Conservation (phyloP, 768 basidiomycete species). For the Crassisporium funariophilum region DNA sequence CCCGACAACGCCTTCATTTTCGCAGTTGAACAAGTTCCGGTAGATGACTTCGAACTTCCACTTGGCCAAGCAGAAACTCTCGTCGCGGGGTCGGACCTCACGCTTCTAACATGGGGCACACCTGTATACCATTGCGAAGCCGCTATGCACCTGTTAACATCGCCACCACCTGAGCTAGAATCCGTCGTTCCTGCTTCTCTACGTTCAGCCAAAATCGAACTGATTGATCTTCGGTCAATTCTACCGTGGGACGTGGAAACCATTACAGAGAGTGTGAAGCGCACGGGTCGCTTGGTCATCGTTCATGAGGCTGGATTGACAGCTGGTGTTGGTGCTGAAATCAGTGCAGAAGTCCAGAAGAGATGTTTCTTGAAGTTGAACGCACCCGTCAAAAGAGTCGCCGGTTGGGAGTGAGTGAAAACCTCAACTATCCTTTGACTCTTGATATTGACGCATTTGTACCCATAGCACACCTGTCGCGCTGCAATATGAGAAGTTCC, state of each 20-base stretch:
- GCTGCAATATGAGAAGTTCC: constrained; percentile 89
- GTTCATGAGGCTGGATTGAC: constrained; percentile 92
- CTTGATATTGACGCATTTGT: constrained; percentile 3
- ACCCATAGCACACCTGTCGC: constrained; percentile 76
- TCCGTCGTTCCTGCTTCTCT: constrained; percentile 64
- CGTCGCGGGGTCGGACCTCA: constrained; percentile 77
- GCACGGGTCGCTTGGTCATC: constrained; percentile 83
- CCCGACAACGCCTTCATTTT: constrained; percentile 4
- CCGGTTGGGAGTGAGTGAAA: constrained; percentile 90
- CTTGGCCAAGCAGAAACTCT: constrained; percentile 81
- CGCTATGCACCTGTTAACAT: constrained; percentile 71
- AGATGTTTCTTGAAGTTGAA: constrained; percentile 85
- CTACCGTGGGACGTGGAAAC: constrained; percentile 88
- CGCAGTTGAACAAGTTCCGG: constrained; percentile 87
- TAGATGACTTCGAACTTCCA: constrained; percentile 85
- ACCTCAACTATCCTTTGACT: neutral
- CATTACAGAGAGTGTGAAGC: constrained; percentile 78
- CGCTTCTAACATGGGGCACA: constrained; percentile 91
- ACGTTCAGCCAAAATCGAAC: constrained; percentile 74
- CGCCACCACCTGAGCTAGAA: constrained; percentile 66
- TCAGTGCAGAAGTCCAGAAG: constrained; percentile 89
- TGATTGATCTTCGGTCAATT: constrained; percentile 89
- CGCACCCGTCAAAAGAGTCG: constrained; percentile 84
- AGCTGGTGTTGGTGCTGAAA: constrained; percentile 88
- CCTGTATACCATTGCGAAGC: constrained; percentile 89